These are phyloP conservation scores for Huntiella omanensis DNA, from an alignment of 2,329 filamentous ascomycete species.

Conservation along the genomic window DNA sequence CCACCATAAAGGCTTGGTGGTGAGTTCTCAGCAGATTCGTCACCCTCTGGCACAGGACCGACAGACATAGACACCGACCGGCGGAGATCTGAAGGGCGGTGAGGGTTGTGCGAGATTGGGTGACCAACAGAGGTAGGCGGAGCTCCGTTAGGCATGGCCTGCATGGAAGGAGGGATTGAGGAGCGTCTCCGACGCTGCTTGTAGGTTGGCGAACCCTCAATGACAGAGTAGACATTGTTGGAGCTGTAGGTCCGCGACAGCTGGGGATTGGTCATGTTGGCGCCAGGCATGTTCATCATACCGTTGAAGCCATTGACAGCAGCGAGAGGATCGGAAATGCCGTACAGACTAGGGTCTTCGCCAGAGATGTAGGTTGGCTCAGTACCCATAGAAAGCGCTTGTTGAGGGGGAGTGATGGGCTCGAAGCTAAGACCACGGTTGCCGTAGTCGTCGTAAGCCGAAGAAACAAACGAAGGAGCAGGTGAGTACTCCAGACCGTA, in stretches of 20 bases:
- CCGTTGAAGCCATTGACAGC: constrained; percentile 61
- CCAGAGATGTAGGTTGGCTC: constrained; percentile 97
- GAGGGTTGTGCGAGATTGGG: constrained; percentile 27
- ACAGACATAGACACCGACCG: constrained; percentile 81
- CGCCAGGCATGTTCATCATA: constrained; percentile 78
- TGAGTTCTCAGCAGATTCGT: constrained; percentile 62
- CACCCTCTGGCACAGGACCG: constrained; percentile 53
- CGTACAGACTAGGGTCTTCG: constrained; percentile 91
- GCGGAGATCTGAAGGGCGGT: constrained; percentile 77
- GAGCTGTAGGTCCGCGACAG: constrained; percentile 55
- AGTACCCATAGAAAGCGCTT: constrained; percentile 58
- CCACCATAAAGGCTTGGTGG: constrained; percentile 55
- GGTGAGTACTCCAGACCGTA: constrained; percentile 93
- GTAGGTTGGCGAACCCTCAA: constrained; percentile 95
- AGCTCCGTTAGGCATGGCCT: constrained; percentile 47
- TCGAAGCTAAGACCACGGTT: constrained; percentile 91
- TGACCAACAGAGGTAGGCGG: constrained; percentile 29
- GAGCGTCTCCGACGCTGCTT: constrained; percentile 91
- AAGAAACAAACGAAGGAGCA: constrained; percentile 95
- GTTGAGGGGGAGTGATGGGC: constrained; percentile 88
- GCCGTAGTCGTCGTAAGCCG: constrained; percentile 95
- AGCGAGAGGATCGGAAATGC: constrained; percentile 68
- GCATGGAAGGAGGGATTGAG: constrained; percentile 67
- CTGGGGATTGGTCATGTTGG: constrained; percentile 56
- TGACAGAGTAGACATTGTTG: constrained; percentile 81